These are phyloP conservation scores for Opeltia flavorubescens DNA, from an alignment of 495 filamentous ascomycete species.

Conservation along the genomic window DNA sequence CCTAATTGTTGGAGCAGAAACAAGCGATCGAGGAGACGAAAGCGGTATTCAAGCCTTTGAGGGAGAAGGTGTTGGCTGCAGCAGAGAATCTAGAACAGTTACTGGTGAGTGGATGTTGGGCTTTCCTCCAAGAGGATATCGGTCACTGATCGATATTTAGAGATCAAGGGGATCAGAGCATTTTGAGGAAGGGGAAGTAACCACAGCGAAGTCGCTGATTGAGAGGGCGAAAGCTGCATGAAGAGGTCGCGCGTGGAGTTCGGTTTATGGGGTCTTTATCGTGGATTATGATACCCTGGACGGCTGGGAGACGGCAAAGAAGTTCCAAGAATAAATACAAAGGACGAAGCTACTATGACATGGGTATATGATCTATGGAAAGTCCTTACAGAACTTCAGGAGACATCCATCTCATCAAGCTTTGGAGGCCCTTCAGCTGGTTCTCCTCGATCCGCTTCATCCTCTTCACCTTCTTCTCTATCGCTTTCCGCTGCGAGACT, in stretches of 20 bases:
- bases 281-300: too few relatives aligned
- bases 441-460: too few relatives aligned
- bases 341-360: too few relatives aligned
- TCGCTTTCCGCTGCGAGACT: conserved; percentile 26
- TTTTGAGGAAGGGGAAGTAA: conserved; percentile 42
- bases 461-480: conserved; percentile 33
- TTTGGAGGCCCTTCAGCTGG: conserved; percentile 23
- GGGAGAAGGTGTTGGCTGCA: conserved; percentile 49
- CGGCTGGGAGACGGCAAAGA: background rate
- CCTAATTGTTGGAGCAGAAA: too few relatives aligned
- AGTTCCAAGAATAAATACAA: background rate
- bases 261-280: background rate
- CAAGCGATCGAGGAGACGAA: conserved; percentile 69
- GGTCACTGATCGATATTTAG: background rate
- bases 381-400: conserved; percentile 16
- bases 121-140: background rate
- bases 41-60: conserved; percentile 56
- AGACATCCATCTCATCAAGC: conserved; percentile 59
- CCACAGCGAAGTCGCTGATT: conserved; percentile 44
- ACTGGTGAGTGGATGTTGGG: conserved; percentile 32
- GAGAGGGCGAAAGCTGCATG: conserved; percentile 35
- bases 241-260: background rate
- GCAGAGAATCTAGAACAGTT: conserved; percentile 53
- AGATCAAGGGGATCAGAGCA: conserved; percentile 13
- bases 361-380: too few relatives aligned